These are phyloP conservation scores for Stipa capillata DNA, from an alignment of 176 grass and related monocot species.

Conservation along the genomic window DNA sequence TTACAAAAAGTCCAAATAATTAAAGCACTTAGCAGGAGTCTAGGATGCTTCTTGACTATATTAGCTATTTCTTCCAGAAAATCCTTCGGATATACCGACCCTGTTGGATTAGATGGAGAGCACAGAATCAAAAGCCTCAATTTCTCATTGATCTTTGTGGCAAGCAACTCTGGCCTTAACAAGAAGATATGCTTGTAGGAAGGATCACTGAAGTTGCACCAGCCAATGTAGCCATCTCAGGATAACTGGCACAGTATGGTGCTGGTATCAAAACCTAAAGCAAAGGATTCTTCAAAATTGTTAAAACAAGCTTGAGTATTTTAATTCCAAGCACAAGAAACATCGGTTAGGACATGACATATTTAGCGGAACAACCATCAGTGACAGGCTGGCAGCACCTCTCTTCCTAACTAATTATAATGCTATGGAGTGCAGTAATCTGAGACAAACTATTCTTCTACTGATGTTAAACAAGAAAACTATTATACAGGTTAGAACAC, in stretches of 20 bases:
- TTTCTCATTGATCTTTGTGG: constrained; percentile 51
- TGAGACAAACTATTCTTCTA: not conserved
- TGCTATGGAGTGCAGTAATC: not conserved
- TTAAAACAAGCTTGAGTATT: not conserved
- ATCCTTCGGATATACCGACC: constrained; percentile 54
- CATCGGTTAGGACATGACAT: not conserved
- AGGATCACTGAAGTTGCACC: constrained; percentile 51
- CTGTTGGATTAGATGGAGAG: constrained; percentile 73
- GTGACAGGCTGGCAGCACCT: not conserved
- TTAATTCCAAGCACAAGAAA: not conserved
- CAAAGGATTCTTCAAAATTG: not conserved
- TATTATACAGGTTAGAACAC: not conserved
- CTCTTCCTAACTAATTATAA: not conserved
- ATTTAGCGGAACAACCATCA: not conserved
- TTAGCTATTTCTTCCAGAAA: constrained; percentile 61
- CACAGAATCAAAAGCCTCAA: constrained; percentile 60
- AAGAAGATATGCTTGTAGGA: constrained; percentile 57
- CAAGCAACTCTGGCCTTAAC: constrained; percentile 32
- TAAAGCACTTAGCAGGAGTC: constrained; percentile 42
- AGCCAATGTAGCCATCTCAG: constrained; percentile 67
- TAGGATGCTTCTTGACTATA: constrained; percentile 64
- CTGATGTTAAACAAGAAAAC: not conserved
- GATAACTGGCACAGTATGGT: constrained; percentile 74
- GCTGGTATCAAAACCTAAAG: constrained; percentile 63
- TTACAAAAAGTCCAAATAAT: not conserved